Evolutionary conservation across 805 yeast genomes (phyloP).

Genomic region (Metschnikowia vanudenii): DNA sequence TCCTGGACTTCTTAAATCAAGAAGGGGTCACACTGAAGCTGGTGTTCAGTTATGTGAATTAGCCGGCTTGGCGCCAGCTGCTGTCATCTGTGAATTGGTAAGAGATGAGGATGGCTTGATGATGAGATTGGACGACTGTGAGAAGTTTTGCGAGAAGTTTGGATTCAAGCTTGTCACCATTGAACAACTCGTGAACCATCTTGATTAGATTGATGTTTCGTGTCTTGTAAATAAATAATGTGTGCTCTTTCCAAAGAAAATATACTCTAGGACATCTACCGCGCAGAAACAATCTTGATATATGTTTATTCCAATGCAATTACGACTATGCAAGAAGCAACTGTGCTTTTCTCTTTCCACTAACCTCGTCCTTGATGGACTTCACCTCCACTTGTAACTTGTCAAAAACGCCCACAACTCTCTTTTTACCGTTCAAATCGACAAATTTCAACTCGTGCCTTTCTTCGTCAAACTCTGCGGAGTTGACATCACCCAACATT

Average conservation of each 20-base stretch:
- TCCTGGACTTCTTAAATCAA: slow-evolving; percentile 72
- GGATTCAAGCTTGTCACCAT: slow-evolving; percentile 74
- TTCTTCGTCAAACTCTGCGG: slow-evolving; percentile 74
- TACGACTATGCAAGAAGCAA: slow-evolving; percentile 49
- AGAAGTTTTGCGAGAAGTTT: slow-evolving; percentile 59
- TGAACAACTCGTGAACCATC: slow-evolving; percentile 63
- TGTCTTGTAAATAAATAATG: background rate
- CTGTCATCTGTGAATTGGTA: slow-evolving; percentile 91
- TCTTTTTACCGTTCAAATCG: slow-evolving; percentile 41
- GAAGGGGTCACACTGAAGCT: slow-evolving; percentile 98
- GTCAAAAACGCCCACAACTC: slow-evolving; percentile 73
- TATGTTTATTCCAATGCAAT: background rate
- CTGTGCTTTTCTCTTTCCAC: slow-evolving; percentile 92
- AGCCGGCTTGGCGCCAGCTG: slow-evolving; percentile 80
- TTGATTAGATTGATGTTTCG: slow-evolving; percentile 18
- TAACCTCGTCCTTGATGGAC: slow-evolving; percentile 77
- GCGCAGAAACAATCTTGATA: background rate
- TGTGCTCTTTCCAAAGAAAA: background rate
- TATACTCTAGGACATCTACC: background rate
- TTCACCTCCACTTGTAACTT: slow-evolving; percentile 79
- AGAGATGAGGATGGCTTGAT: slow-evolving; percentile 90
- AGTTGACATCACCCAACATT: slow-evolving; percentile 61
- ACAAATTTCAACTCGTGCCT: slow-evolving; percentile 64
- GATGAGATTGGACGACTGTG: slow-evolving; percentile 91
- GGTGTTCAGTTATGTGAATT: slow-evolving; percentile 82